Percentiles rank a stretch among this genome's conserved stretches.
Conservation (phyloP, 352 stramenopile genomes). For the Blastocystis sp. region DNA sequence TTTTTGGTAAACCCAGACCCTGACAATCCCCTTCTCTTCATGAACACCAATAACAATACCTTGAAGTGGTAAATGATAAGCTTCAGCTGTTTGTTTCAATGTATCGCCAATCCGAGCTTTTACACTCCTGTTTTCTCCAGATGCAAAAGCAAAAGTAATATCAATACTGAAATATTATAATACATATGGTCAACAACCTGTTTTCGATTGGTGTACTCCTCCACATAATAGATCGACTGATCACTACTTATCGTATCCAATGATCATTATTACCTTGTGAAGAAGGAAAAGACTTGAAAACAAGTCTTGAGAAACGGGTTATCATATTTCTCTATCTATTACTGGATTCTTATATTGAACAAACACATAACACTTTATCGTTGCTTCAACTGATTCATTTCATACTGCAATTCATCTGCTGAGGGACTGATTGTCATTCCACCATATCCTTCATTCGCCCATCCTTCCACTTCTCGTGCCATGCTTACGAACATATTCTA, state of each 20-base stretch:
- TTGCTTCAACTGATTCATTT: constrained; percentile 53
- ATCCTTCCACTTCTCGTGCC: constrained; percentile 25
- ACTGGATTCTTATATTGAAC: neutral
- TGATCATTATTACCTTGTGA: neutral
- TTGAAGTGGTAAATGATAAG: constrained; percentile 30
- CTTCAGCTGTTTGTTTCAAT: constrained; percentile 44
- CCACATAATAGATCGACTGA: neutral
- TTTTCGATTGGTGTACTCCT: neutral
- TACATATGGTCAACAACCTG: neutral
- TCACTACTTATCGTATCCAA: neutral
- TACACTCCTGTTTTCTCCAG: neutral
- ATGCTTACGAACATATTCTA: constrained; percentile 37
- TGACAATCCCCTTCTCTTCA: constrained; percentile 22
- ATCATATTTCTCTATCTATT: neutral
- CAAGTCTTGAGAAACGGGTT: neutral
- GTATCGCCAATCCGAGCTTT: constrained; percentile 39
- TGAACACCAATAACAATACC: neutral
- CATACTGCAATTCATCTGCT: constrained; percentile 52
- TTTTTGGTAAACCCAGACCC: constrained; percentile 8
- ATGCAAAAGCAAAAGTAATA: constrained; percentile 38
- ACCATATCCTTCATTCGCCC: neutral
- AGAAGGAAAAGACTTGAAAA: neutral
- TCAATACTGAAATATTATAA: neutral
- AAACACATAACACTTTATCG: constrained; percentile 43
- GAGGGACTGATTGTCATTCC: constrained; percentile 1